Evolutionary conservation across 345 rosid species (phyloP), one percentile per base, ranked within the genome.

Genomic region (Brassica cretica): DNA sequence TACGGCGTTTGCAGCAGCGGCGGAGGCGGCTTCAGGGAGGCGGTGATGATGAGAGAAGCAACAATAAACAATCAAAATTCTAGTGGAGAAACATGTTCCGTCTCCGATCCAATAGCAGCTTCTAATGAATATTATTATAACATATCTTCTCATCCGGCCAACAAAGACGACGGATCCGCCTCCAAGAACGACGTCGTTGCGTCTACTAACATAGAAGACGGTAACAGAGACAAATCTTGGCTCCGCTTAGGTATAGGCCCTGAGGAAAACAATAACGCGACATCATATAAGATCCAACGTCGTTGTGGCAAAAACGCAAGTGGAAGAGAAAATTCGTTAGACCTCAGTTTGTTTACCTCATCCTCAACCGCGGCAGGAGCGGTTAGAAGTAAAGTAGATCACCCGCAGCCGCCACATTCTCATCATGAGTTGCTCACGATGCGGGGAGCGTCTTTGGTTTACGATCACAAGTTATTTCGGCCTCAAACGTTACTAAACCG

Each of bases 161-260:
- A 86, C 7, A 49, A 68, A 67, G 70, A 66, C 14, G 55, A 71
- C 27, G 71, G 71, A 77, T 21, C 75, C 8, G 19, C 64, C 44
- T 53, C 59, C 25, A 70, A 77, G 35, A 78, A 65, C 76, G 68
- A 63, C 62, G 63, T 39, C 19, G 64, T 70, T 75, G 60, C 49
- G 18, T 58, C 15, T 65, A 41, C 8, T 21, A 75, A 71, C 41
- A 27, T 60, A 16, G 84, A 82, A 56, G 80, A 76, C 27, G 80
- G 7, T 61, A 5, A 25, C 8, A 61, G 71, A 73, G 89, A 88
- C 66, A 87, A 86, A 62, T 85, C 82, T 27, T 95, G 99, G 99
- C 92, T 95, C 15, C 89, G 87, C 58, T 82, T 95, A 82, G 78
- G 98, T 77, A 89, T 93, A 70, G 99, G 98, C 2, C 82, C 86